Evolutionary conservation across 1,284 basidiomycete genomes (phyloP).

Genomic region (Pseudozyma pruni): DNA sequence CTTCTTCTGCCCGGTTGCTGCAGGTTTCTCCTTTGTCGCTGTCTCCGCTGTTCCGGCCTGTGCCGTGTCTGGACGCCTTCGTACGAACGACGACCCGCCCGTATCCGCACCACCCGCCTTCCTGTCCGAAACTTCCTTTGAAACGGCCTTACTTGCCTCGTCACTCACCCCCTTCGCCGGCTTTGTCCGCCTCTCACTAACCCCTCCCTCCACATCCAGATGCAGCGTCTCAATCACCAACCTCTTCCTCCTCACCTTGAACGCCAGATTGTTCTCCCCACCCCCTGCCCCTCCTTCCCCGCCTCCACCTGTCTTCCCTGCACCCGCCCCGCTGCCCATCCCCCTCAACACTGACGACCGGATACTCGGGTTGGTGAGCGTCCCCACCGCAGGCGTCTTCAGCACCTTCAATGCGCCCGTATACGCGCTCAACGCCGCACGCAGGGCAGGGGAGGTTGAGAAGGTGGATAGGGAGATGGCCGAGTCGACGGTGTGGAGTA

Average conservation of each 20-base stretch:
- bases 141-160: too few species aligned
- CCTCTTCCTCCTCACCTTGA: slow-evolving; percentile 87
- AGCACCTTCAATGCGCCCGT: slow-evolving; percentile 59
- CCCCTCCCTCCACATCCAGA: slow-evolving; percentile 90
- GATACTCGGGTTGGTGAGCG: slow-evolving; percentile 52
- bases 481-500: slow-evolving; percentile 49
- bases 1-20: slow-evolving; percentile 18
- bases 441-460: slow-evolving; percentile 41
- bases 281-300: slow-evolving; percentile 72
- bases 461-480: slow-evolving; percentile 56
- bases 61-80: slow-evolving; percentile 3
- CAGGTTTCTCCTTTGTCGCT: background rate
- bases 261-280: slow-evolving; percentile 88
- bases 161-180: slow-evolving; percentile 28
- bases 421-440: slow-evolving; percentile 46
- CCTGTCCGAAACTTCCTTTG: too few species aligned
- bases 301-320: slow-evolving; percentile 8
- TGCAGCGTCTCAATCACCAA: slow-evolving; percentile 91
- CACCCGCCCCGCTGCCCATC: slow-evolving; percentile 43
- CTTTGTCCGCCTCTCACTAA: slow-evolving; percentile 75
- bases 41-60: background rate
- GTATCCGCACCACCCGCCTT: background rate
- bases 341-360: slow-evolving; percentile 57
- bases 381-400: slow-evolving; percentile 55
- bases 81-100: slow-evolving; percentile 7